Evolutionary conservation across 306 rosid genomes (phyloP).

Genomic region (Cucurbita argyrosperma): DNA sequence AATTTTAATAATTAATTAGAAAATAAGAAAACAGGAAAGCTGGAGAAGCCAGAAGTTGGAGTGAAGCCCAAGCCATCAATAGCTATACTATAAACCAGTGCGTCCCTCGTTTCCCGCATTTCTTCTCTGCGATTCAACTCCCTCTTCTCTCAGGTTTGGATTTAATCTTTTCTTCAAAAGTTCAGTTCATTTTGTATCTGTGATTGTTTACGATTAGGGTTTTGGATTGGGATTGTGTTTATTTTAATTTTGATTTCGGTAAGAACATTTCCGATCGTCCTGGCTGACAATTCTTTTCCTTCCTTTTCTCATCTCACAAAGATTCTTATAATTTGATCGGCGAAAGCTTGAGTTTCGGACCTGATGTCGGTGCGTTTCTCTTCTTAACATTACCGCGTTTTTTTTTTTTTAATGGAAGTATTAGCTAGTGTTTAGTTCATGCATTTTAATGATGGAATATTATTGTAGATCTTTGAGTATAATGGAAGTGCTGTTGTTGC

Average conservation of each 20-base stretch:
- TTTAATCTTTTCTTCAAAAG: background rate
- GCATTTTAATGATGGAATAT: background rate
- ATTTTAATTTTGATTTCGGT: background rate
- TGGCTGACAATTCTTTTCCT: background rate
- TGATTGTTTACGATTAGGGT: background rate
- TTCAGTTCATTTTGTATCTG: background rate
- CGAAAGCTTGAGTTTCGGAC: background rate
- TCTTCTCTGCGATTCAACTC: background rate
- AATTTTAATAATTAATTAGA: background rate
- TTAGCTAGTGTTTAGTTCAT: background rate
- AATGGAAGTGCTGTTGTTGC: constrained; percentile 92
- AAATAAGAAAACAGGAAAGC: background rate
- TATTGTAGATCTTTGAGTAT: constrained; percentile 70
- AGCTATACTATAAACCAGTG: background rate
- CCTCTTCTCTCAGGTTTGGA: constrained; percentile 2
- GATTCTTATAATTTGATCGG: background rate
- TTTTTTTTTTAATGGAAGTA: background rate
- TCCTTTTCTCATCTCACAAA: background rate
- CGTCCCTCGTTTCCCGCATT: background rate
- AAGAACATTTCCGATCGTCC: background rate
- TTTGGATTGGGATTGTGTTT: background rate
- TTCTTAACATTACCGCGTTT: background rate
- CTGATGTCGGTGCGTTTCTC: constrained; percentile 5
- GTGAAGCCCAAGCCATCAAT: constrained; percentile 16
- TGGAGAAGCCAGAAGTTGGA: background rate